phyloP scores from a whole-genome alignment of 2,329 filamentous ascomycete genomes.

The Curvularia hawaiiensis region DNA sequence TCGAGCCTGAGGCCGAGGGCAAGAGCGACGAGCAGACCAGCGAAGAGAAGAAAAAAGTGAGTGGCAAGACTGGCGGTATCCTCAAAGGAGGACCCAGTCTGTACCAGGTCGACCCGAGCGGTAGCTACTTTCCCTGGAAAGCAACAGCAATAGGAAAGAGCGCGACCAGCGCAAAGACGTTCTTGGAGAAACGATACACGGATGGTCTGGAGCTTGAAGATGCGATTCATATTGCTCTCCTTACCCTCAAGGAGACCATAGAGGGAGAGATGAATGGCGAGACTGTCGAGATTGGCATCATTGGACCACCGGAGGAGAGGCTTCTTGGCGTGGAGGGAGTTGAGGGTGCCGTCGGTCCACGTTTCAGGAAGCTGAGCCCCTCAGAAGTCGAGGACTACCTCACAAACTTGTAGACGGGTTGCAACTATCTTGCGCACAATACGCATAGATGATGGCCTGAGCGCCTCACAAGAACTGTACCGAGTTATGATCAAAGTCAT shows the following conservation, averaged over 20 bases:
- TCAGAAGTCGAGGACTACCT: slow-evolving; percentile 99
- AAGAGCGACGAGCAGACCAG: slow-evolving; percentile 59
- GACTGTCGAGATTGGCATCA: slow-evolving; percentile 97
- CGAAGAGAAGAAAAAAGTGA: slow-evolving; percentile 70
- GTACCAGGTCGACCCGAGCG: slow-evolving; percentile 99
- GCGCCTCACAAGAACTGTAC: slow-evolving; percentile 1
- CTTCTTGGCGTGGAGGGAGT: slow-evolving; percentile 90
- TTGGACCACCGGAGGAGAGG: slow-evolving; percentile 91
- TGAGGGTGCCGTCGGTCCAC: slow-evolving; percentile 79
- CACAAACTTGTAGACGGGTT: slow-evolving; percentile 80
- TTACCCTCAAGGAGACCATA: slow-evolving; percentile 98
- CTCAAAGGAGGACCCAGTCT: slow-evolving; percentile 95
- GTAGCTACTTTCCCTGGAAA: slow-evolving; percentile 99
- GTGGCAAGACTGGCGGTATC: slow-evolving; percentile 91
- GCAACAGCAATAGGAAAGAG: slow-evolving; percentile 99
- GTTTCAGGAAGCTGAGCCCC: slow-evolving; percentile 92
- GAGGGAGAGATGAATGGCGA: slow-evolving; percentile 99
- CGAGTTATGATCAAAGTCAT: slow-evolving; percentile 15
- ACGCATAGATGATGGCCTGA: not conserved
- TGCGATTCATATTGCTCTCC: slow-evolving; percentile 94
- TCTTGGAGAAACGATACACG: slow-evolving; percentile 98
- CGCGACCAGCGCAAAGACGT: slow-evolving; percentile 97
- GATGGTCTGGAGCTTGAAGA: slow-evolving; percentile 97
- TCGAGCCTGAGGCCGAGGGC: slow-evolving; percentile 80
- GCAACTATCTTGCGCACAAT: not conserved